Evolutionary conservation across 176 grass and related monocot genomes (phyloP).

Genomic region (Otatea glauca): DNA sequence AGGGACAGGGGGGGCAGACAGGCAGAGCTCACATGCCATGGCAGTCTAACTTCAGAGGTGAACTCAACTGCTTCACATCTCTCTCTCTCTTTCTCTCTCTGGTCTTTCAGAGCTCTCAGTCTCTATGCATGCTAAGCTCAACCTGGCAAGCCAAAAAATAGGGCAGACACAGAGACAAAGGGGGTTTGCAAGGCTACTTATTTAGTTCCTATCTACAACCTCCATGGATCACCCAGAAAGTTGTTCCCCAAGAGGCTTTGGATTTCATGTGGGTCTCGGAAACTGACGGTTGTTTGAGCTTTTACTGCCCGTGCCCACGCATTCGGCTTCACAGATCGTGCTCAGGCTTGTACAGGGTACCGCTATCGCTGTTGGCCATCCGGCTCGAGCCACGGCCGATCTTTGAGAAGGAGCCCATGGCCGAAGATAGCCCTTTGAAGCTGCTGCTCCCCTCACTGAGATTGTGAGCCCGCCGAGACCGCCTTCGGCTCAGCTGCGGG

Average conservation of each 20-base stretch:
- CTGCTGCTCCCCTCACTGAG: constrained; percentile 75
- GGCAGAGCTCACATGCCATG: constrained; percentile 52
- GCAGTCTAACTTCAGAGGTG: not conserved
- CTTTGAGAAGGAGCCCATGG: constrained; percentile 59
- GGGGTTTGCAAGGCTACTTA: constrained; percentile 16
- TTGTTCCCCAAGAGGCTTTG: not conserved
- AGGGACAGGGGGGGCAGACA: not conserved
- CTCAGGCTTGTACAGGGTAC: constrained; percentile 45
- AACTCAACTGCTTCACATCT: not conserved
- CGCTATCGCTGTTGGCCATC: not conserved
- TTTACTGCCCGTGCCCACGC: not conserved
- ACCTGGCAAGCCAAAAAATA: constrained; percentile 23
- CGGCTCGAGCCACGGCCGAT: constrained; percentile 63
- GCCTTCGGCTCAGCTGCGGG: constrained; percentile 50
- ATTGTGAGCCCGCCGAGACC: constrained; percentile 59
- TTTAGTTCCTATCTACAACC: constrained; percentile 43
- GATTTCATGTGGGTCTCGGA: too few species aligned
- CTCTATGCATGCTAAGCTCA: not conserved
- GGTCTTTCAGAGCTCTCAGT: not conserved
- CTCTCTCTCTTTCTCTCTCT: not conserved
- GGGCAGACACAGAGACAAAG: not conserved
- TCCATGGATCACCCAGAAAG: constrained; percentile 36
- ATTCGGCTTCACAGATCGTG: constrained; percentile 43
- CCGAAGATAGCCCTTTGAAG: constrained; percentile 77
- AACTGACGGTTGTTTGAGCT: too few species aligned